Base-by-base conservation (phyloP, 2,329 filamentous ascomycete genomes). In the Colletotrichum sublineola region DNA sequence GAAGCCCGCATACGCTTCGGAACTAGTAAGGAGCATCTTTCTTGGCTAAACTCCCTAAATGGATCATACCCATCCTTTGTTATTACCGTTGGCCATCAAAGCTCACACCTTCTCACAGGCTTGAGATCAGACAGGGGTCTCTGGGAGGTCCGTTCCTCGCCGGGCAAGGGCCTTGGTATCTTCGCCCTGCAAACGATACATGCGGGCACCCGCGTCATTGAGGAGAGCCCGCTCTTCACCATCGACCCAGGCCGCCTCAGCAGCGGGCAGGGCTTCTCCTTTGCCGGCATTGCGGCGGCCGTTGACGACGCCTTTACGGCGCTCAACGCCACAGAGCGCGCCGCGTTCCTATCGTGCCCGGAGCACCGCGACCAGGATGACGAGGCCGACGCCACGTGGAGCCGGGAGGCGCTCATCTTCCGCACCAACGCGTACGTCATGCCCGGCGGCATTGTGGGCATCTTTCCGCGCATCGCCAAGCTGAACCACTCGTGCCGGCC, bases 401-500 rank as follows among this genome's bases (percentile, higher is more conserved):
- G 74, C 46, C 68, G 70, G 3, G 68, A 74, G 42, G 74, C 77
- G 50, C 77, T 77, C 75, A 80, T 84, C 64, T 84, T 84, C 74
- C 81, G 82, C 72, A 83, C 79, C 44, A 84, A 84, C 74, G 82
- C 80, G 66, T 83, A 82, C 79, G 79, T 80, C 62, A 78, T 78
- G 75, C 74, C 71, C 14, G 68, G 67, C 38, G 63, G 74, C 1
- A 77, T 77, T 1, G 78, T 80, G 0, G 80, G 77, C 7, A 76
- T 84, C 18, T 84, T 82, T 55, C 77, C 78, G 9, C 68, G 78
- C 40, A 77, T 81, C 20, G 76, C 81, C 6, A 80, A 82, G 40
- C 80, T 84, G 78, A 84, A 84, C 67, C 83, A 84, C 75, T 77
- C 75, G 24, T 84, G 83, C 76, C 79, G 76, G 40, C 81, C 82